Evolutionary conservation across 495 filamentous ascomycete species (phyloP).

Genomic region (Xylaria longipes): DNA sequence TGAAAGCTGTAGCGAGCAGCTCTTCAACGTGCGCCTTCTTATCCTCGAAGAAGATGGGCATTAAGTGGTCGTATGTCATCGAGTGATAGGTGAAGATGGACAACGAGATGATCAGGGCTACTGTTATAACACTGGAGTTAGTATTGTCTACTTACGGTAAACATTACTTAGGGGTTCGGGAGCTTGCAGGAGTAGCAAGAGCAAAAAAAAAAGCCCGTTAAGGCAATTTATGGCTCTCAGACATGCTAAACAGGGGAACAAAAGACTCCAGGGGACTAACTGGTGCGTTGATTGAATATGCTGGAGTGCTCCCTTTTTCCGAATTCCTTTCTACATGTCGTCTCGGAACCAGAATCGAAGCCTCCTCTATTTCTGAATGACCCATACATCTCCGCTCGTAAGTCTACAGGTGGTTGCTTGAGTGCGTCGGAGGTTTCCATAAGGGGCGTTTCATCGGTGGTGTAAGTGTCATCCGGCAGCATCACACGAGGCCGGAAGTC

Average conservation of each 20-base stretch:
- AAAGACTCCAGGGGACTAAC: no score
- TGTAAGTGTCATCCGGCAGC: slow-evolving; percentile 58
- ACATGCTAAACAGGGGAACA: no score
- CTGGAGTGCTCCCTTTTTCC: slow-evolving; percentile 47
- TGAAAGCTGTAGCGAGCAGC: slow-evolving; percentile 31
- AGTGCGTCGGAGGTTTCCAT: slow-evolving; percentile 74
- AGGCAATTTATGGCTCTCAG: no score
- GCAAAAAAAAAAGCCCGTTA: no score
- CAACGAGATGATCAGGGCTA: slow-evolving; percentile 73
- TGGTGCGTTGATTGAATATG: slow-evolving; percentile 69
- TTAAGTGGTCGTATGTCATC: slow-evolving; percentile 85
- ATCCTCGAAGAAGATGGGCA: slow-evolving; percentile 87
- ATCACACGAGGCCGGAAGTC: slow-evolving; percentile 70
- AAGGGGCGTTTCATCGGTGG: slow-evolving; percentile 70
- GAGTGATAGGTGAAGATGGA: slow-evolving; percentile 87
- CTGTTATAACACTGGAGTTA: no score
- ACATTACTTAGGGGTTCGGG: no score
- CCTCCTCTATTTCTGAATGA: slow-evolving; percentile 69
- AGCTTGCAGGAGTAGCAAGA: no score
- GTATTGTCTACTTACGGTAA: no score
- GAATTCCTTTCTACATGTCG: slow-evolving; percentile 35
- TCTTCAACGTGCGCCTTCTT: slow-evolving; percentile 45
- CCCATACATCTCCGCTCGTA: slow-evolving; percentile 78
- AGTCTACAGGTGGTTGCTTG: slow-evolving; percentile 70
- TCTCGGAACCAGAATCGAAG: slow-evolving; percentile 52